Evolutionary conservation across 2,329 filamentous ascomycete genomes (phyloP).

Genomic region (Colletotrichum sidae): DNA sequence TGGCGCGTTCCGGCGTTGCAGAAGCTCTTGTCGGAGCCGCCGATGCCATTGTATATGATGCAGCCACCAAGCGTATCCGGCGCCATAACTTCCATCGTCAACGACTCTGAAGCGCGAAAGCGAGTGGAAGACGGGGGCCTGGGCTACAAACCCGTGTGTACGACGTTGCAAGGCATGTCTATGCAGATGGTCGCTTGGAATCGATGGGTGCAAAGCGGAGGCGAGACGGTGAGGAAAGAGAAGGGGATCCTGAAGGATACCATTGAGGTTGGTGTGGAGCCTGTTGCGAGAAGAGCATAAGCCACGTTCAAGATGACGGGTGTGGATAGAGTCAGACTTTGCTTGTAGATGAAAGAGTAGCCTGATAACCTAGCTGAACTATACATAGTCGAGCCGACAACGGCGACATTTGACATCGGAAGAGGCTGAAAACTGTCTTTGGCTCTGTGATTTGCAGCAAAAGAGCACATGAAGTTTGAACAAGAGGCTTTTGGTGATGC

Average conservation of each 20-base stretch:
- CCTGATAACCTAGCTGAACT: not conserved
- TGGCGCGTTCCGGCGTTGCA: slow-evolving; percentile 42
- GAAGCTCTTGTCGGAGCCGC: slow-evolving; percentile 46
- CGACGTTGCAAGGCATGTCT: slow-evolving; percentile 55
- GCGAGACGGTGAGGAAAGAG: slow-evolving; percentile 16
- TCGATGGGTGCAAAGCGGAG: slow-evolving; percentile 27
- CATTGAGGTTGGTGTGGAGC: slow-evolving; percentile 30
- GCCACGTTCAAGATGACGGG: not conserved
- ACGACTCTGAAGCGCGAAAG: slow-evolving; percentile 51
- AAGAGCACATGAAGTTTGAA: no score
- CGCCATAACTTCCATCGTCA: slow-evolving; percentile 49
- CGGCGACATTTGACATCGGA: no score
- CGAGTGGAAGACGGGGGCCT: slow-evolving; percentile 53
- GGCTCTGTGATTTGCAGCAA: no score
- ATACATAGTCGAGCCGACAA: no score
- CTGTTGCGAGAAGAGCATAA: slow-evolving; percentile 32
- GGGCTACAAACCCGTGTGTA: slow-evolving; percentile 52
- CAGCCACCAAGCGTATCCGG: slow-evolving; percentile 55
- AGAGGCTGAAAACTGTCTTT: no score
- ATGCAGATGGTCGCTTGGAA: slow-evolving; percentile 57
- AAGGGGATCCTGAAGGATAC: slow-evolving; percentile 30
- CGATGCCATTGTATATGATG: slow-evolving; percentile 49
- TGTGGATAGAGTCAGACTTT: not conserved
- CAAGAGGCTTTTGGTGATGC: not conserved
- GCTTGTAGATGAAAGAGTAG: no score